A percentile compares a stretch with the other conserved stretches of the same genome.
Evolutionary conservation across 2,329 filamentous ascomycete species (phyloP).

Genomic region (Aspergillus pseudotamarii): DNA sequence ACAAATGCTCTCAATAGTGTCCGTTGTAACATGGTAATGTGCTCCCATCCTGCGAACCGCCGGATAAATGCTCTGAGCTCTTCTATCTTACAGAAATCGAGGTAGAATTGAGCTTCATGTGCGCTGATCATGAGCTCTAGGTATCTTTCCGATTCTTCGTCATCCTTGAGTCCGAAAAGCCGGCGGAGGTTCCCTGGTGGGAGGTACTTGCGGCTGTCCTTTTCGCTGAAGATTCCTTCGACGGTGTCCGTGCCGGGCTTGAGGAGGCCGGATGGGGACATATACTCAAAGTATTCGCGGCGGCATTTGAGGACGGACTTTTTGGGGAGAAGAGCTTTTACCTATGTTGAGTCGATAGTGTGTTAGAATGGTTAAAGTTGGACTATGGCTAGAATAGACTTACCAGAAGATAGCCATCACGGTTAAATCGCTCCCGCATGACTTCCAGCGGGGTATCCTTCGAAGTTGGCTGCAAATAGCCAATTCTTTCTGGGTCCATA

Average conservation of each 20-base stretch:
- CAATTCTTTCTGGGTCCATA: neutral
- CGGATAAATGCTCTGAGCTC: neutral
- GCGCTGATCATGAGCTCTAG: constrained; percentile 1
- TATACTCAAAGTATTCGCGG: constrained; percentile 45
- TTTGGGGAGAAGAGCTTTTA: neutral
- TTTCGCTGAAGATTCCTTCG: constrained; percentile 44
- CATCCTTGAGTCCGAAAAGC: constrained; percentile 37
- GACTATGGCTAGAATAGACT: neutral
- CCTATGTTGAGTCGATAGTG: neutral
- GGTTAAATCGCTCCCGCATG: neutral
- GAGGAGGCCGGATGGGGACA: constrained; percentile 42
- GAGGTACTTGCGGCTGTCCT: constrained; percentile 36
- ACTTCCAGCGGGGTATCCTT: neutral
- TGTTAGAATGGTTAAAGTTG: neutral
- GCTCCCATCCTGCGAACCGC: constrained; percentile 32
- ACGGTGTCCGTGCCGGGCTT: constrained; percentile 37
- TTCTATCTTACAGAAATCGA: neutral
- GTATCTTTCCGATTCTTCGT: constrained; percentile 33
- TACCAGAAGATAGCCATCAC: neutral
- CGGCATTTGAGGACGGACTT: constrained; percentile 27
- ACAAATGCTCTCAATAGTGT: constrained; percentile 39
- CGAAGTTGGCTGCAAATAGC: neutral
- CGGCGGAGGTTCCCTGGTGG: constrained; percentile 34
- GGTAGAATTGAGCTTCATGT: constrained; percentile 1
- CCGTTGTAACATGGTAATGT: constrained; percentile 29